Conservation (phyloP, 768 basidiomycete species). For the Mycena capillaripes region DNA sequence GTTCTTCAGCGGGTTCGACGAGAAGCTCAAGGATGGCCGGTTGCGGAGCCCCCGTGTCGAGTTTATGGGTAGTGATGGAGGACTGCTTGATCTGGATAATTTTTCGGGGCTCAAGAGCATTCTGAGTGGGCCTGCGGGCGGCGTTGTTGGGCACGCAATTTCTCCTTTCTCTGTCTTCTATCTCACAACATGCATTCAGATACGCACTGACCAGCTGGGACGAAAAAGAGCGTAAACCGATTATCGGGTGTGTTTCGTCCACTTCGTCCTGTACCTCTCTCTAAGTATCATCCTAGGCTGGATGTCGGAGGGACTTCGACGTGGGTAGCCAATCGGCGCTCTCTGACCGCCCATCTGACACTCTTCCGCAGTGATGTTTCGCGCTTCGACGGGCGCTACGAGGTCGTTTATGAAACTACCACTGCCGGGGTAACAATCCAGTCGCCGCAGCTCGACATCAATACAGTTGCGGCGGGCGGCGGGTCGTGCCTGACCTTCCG, state of each 20-base stretch:
- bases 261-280: slow-evolving; percentile 4
- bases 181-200: not conserved
- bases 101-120: slow-evolving; percentile 97
- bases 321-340: not conserved
- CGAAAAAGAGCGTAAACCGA: slow-evolving; percentile 72
- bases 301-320: slow-evolving; percentile 98
- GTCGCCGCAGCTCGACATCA: slow-evolving; percentile 94
- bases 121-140: slow-evolving; percentile 93
- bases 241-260: slow-evolving; percentile 79
- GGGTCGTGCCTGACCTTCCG: slow-evolving; percentile 91
- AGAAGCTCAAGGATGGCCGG: slow-evolving; percentile 72
- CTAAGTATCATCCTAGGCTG: slow-evolving; percentile 60
- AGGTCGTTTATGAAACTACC: slow-evolving; percentile 95
- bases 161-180: not conserved
- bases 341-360: not conserved
- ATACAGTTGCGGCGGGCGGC: slow-evolving; percentile 96
- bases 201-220: slow-evolving; percentile 96
- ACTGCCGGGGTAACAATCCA: slow-evolving; percentile 95
- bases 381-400: slow-evolving; percentile 91
- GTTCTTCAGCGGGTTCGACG: slow-evolving; percentile 92
- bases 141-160: slow-evolving; percentile 79
- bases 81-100: slow-evolving; percentile 81
- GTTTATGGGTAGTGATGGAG: slow-evolving; percentile 97
- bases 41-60: slow-evolving; percentile 81
- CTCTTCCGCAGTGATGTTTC: slow-evolving; percentile 75